Base-by-base conservation (phyloP, 768 basidiomycete species). In the Lactarius akahatsu region DNA sequence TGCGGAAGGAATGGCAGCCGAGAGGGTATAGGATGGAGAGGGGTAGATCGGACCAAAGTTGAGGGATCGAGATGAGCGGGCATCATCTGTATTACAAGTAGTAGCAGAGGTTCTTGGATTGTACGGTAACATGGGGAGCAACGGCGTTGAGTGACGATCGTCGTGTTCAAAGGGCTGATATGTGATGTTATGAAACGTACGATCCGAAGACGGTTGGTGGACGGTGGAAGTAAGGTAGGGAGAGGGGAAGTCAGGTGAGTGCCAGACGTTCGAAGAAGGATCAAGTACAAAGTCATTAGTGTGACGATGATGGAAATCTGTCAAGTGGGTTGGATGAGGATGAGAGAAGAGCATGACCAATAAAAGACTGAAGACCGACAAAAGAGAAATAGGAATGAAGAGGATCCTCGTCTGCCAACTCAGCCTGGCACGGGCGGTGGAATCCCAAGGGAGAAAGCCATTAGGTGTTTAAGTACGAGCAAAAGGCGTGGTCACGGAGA, bases 381-480 rank as follows among this genome's bases (percentile, higher is more conserved):
- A 57, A 38, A 56, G 54, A 65, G 55, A 47, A 55, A 61, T 9
- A 36, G 16, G 20, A 57, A 50, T 43, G 43, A 66, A 55, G 55
- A 57, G 57, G 66, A 67, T 67, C 66, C 62, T 67, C 66, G 66
- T 30, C 13, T 30, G 58, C 64, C 18, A 40, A 57, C 45, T 65
- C 41, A 61, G 64, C 59, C 45, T 59, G 59, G 43, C 59, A 36
- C 45, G 59, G 52, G 60, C 57, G 61, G 65, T 58, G 34, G 60
- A 30, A 18, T 50, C 62, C 66, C 40, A 59, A 63, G 62, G 38
- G 62, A 67, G 66, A 43, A 67, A 60, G 66, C 66, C 62, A 67
- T 67, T 67, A n/a, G 66, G 66, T 56, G 66, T 67, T 67, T 67
- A 67, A 67, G 66, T 67, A 67, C 62, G 52, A 67, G 43, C 13